Conservation (phyloP, 2,329 filamentous ascomycete species). For the Pestalotiopsis sp. region DNA sequence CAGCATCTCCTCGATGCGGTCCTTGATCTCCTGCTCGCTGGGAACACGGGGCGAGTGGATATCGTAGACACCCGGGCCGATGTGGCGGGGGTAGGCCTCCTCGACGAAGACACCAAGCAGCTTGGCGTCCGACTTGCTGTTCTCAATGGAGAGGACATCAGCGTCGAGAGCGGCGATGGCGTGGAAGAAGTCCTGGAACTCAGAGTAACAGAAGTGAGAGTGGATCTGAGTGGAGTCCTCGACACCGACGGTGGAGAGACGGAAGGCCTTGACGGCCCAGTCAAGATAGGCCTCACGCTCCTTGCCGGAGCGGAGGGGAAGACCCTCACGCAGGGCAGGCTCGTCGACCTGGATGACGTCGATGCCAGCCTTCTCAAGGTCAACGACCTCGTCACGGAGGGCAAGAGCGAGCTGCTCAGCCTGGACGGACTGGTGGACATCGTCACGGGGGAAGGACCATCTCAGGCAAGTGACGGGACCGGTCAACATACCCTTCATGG, state of each 20-base stretch:
- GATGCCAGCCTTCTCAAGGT: constrained; percentile 92
- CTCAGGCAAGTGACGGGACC: constrained; percentile 97
- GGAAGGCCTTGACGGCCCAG: constrained; percentile 99
- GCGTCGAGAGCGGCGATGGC: constrained; percentile 97
- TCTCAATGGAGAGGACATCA: constrained; percentile 98
- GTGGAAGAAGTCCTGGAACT: constrained; percentile 99
- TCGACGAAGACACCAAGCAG: constrained; percentile 98
- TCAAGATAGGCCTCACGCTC: constrained; percentile 96
- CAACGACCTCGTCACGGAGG: constrained; percentile 96
- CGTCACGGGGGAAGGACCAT: constrained; percentile 99
- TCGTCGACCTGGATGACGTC: constrained; percentile 99
- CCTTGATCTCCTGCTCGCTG: constrained; percentile 96
- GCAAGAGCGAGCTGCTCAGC: constrained; percentile 98
- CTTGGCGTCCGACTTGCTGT: constrained; percentile 99
- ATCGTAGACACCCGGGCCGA: constrained; percentile 98
- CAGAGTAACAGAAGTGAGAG: constrained; percentile 99
- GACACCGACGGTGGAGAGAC: constrained; percentile 90
- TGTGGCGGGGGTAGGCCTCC: constrained; percentile 95
- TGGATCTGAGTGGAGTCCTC: constrained; percentile 98
- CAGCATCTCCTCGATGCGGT: constrained; percentile 97
- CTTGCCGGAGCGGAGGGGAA: constrained; percentile 89
- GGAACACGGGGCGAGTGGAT: constrained; percentile 99
- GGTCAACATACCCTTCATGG: constrained; percentile 99
- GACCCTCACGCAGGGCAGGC: constrained; percentile 98
- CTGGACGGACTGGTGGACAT: constrained; percentile 98